These are phyloP conservation scores for Penicillium sp. DNA, from an alignment of 2,329 filamentous ascomycete species.

Conservation along the genomic window DNA sequence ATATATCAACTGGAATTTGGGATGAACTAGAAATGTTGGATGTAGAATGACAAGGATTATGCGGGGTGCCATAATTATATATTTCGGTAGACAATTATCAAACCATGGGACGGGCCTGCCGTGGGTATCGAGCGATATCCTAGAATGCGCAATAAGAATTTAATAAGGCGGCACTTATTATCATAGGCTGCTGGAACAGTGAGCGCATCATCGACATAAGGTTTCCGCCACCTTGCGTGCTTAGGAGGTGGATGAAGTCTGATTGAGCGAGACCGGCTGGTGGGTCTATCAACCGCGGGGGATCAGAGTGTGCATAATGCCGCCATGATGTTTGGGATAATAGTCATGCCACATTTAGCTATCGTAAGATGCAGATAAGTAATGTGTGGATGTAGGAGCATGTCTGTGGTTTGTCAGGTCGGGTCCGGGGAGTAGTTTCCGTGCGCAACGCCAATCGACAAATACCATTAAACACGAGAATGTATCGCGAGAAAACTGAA, in stretches of 20 bases:
- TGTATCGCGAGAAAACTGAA: too few relatives aligned
- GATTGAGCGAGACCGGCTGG: background rate
- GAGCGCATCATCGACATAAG: constrained; percentile 24
- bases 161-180: constrained; percentile 10
- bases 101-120: background rate
- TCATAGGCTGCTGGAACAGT: constrained; percentile 13
- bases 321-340: background rate
- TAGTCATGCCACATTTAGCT: constrained; percentile 1
- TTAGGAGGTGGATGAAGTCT: constrained; percentile 8
- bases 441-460: background rate
- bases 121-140: constrained; percentile 1
- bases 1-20: background rate
- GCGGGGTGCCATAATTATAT: background rate
- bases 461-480: too few relatives aligned
- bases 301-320: background rate
- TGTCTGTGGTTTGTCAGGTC: background rate
- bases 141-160: background rate
- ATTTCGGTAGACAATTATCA: background rate
- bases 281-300: background rate
- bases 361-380: background rate
- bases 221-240: constrained; percentile 1
- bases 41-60: background rate
- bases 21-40: background rate
- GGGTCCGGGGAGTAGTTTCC: background rate
- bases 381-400: background rate